Base-by-base conservation (phyloP, 1,284 basidiomycete genomes). In the Microbotryomycetes sp. region DNA sequence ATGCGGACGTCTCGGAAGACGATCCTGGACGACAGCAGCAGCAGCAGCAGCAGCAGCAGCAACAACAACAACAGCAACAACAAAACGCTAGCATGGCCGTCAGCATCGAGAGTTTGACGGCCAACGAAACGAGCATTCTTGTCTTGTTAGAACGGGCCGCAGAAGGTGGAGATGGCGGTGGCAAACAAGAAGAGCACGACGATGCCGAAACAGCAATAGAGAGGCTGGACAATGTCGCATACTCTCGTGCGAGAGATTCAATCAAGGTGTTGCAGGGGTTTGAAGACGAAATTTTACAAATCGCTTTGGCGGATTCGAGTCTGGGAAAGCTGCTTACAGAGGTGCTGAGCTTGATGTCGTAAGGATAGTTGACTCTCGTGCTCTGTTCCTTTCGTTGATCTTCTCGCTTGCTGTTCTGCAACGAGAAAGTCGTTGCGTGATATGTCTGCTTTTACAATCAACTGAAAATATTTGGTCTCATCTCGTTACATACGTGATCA, bases 291-390 rank as follows among this genome's bases (percentile, higher is more conserved):
- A 26, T 67, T 23, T 24, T 63, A 21, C 29, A 9, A 41, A 67
- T 52, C 4, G 52, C 60, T 15, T 48, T 67, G 56, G 54, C 59
- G 54, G 65, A 69, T 28, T 57, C 55, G 16, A 56, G 56, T 18
- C 47, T 69, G 47, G 60, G 65, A 31, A 67, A 65, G 52, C 52
- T 67, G 9, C 46, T 69, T 15, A 59, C 54, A 4, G 67, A 67
- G 56, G 59, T 64, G 21, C 35, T 61, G 3, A 52, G 27, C 21
- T 48, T 54, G 9, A 45, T 66, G 4, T 54, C 59, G 48, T n/a
- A n/a, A n/a, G n/a, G n/a, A n/a, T n/a, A n/a, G n/a, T n/a, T n/a
- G n/a, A n/a, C n/a, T n/a, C n/a, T n/a, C n/a, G n/a, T n/a, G n/a
- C n/a, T n/a, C n/a, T n/a, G n/a, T n/a, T n/a, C n/a, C n/a, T n/a